Base-by-base conservation (phyloP, 75 land plant genomes). In the Chamaecyparis obtusa region DNA sequence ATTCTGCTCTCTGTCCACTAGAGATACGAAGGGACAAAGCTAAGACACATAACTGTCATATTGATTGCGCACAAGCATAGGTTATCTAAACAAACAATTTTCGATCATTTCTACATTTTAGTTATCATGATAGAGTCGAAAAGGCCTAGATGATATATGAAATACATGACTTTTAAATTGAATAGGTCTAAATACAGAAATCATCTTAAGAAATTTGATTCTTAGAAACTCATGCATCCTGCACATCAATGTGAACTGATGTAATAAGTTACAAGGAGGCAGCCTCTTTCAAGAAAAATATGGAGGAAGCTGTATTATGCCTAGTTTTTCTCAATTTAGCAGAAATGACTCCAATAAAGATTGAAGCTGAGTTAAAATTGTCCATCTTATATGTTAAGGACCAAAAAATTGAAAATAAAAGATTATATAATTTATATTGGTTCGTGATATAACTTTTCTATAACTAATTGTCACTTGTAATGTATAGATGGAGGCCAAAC, bases 401-500 rank as follows among this genome's bases (percentile, higher is more conserved):
- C 64, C 5, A 19, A 57, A 15, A 57, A 64, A 5, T 19, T 57
- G 64, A 57, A 57, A 48, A 19, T 5, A 57, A 57, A 17, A 19
- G n/a, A n/a, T n/a, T n/a, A n/a, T n/a, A n/a, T n/a, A n/a, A 27
- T 24, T 64, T 24, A 21, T 64, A 64, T 64, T 27, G n/a, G 27
- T 64, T 24, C 8, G 8, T 5, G 8, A 84, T 85, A 85, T 72
- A 39, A 56, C 75, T 75, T 69, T 27, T 72, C 14, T 56, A 39
- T 21, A 85, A 35, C 75, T 85, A 39, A 76, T 21, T 81, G 4
- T 43, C 9, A 41, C 83, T 46, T 81, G 49, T 72, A 77, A 30
- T 71, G 6, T 87, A 60, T 87, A 88, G 84, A 89, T 89, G 90
- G 85, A 90, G 81, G 87, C 60, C 15, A 87, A 89, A 82, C 84